These are phyloP conservation scores for Oryza meyeriana DNA, from an alignment of 176 grass and related monocot species.

Conservation along the genomic window DNA sequence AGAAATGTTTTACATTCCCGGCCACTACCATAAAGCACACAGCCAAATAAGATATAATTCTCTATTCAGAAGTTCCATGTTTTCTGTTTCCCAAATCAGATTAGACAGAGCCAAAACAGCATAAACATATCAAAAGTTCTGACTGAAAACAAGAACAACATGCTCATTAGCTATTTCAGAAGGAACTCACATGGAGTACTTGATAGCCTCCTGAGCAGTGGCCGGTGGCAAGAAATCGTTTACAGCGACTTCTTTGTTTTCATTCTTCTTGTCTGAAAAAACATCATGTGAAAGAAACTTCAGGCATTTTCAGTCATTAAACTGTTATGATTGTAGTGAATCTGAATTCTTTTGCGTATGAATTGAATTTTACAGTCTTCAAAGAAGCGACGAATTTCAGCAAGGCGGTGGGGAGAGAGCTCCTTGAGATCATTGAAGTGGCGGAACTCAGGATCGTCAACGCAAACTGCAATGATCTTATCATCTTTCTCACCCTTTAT, in stretches of 20 bases:
- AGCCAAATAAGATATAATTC: no score
- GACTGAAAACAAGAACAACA: neutral
- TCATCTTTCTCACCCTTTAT: conserved; percentile 56
- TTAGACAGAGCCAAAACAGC: neutral
- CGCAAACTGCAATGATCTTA: conserved; percentile 61
- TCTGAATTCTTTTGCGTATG: neutral
- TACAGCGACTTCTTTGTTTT: conserved; percentile 56
- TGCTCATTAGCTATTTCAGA: neutral
- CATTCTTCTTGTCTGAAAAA: conserved; percentile 50
- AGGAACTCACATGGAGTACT: conserved; percentile 48
- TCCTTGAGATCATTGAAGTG: conserved; percentile 52
- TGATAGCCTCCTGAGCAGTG: conserved; percentile 42
- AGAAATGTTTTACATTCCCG: no score
- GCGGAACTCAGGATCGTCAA: conserved; percentile 54
- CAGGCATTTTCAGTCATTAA: neutral
- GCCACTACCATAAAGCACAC: no score
- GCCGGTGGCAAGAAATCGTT: conserved; percentile 46
- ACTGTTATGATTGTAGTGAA: neutral
- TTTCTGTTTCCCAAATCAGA: neutral
- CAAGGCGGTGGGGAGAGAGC: conserved; percentile 55
- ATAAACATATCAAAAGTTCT: neutral
- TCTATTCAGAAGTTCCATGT: neutral
- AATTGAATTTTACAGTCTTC: conserved; percentile 44
- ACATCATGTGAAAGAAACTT: neutral
- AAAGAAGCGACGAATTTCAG: conserved; percentile 64